Percentiles rank a stretch among this genome's conserved stretches.
phyloP scores from a whole-genome alignment of 345 rosid species.

The Euclidium syriacum region DNA sequence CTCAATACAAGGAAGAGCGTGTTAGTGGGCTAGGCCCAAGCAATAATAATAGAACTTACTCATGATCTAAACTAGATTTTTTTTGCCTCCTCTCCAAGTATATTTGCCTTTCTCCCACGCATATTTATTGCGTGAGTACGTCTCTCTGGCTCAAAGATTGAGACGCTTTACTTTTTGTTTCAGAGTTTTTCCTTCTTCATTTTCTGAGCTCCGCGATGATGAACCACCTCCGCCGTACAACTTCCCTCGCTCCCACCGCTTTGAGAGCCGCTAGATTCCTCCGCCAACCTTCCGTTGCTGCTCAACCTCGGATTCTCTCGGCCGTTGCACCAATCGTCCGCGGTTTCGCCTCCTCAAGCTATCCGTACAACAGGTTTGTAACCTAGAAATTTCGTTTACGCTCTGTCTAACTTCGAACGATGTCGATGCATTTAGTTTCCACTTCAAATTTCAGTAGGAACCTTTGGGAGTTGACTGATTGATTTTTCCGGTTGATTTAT shows the following conservation, averaged over 20 bases:
- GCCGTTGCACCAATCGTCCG: slow-evolving; percentile 14
- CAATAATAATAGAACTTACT: too few relatives aligned
- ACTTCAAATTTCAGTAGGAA: slow-evolving; percentile 1
- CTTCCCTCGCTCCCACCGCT: slow-evolving; percentile 7
- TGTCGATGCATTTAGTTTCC: not conserved
- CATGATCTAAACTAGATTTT: too few relatives aligned
- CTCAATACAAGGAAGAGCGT: too few relatives aligned
- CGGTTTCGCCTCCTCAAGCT: slow-evolving; percentile 21
- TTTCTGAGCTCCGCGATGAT: slow-evolving; percentile 10
- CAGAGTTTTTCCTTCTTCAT: not conserved
- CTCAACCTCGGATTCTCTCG: slow-evolving; percentile 19
- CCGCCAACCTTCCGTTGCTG: slow-evolving; percentile 23
- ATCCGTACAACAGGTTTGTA: slow-evolving; percentile 34
- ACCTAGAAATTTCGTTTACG: not conserved
- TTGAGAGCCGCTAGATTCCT: slow-evolving; percentile 24
- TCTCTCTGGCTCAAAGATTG: too few relatives aligned
- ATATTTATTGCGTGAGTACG: too few relatives aligned
- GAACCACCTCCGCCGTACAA: slow-evolving; percentile 22
- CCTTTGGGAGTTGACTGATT: slow-evolving; percentile 1
- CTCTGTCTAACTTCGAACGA: not conserved
- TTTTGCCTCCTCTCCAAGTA: too few relatives aligned
- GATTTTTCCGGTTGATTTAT: not conserved
- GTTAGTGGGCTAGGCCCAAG: too few relatives aligned
- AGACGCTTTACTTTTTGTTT: too few relatives aligned
- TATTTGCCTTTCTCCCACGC: too few relatives aligned